These are phyloP conservation scores for Yarrowia sp. DNA, from an alignment of 805 yeast genomes.

Conservation along the genomic window DNA sequence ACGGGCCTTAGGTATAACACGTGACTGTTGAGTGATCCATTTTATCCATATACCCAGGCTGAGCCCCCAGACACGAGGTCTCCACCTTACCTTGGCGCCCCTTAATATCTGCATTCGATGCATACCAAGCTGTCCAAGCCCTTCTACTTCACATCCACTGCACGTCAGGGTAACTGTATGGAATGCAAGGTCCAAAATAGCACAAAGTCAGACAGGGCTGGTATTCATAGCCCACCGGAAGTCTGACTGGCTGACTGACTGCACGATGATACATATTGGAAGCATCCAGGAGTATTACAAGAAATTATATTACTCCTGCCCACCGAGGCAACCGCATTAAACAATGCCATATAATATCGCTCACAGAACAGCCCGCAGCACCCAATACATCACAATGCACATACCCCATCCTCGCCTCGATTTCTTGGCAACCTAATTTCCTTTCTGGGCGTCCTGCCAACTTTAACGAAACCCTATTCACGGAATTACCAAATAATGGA, in stretches of 20 bases:
- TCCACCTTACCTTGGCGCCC: neutral
- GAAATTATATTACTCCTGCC: no score
- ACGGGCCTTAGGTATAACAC: neutral
- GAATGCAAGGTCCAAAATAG: conserved; percentile 13
- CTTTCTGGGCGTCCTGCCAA: neutral
- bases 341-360: neutral
- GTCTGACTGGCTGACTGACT: neutral
- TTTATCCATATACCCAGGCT: no score
- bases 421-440: conserved; percentile 3
- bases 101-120: conserved; percentile 1
- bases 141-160: neutral
- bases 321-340: no score
- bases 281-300: neutral
- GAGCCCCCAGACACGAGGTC: no score
- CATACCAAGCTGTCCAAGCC: neutral
- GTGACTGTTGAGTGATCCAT: neutral
- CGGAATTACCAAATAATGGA: neutral
- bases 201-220: conserved; percentile 11
- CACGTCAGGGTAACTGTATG: neutral
- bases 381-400: conserved; percentile 1
- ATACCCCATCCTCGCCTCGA: conserved; percentile 21
- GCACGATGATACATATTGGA: neutral
- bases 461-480: neutral
- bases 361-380: neutral
- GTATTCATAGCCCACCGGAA: neutral